These are phyloP conservation scores for Cadophora malorum DNA, from an alignment of 2,329 filamentous ascomycete genomes.

Conservation along the genomic window DNA sequence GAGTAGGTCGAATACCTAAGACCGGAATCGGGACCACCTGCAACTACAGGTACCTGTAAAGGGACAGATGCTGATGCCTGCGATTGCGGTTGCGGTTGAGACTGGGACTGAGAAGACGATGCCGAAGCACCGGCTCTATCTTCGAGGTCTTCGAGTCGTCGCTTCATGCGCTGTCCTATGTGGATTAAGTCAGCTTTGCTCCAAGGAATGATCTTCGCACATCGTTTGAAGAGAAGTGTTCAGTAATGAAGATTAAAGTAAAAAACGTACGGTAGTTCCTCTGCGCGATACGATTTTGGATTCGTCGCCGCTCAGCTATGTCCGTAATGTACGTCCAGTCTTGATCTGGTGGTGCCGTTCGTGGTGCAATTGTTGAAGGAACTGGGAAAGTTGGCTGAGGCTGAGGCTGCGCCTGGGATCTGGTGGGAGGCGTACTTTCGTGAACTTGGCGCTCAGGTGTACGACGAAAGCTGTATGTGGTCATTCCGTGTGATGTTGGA, in stretches of 20 bases:
- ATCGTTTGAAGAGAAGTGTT: background rate
- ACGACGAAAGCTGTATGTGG: background rate
- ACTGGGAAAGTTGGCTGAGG: background rate
- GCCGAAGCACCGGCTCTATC: constrained; percentile 8
- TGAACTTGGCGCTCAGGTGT: background rate
- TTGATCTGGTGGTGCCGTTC: background rate
- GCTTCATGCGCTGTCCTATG: constrained; percentile 15
- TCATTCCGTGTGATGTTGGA: background rate
- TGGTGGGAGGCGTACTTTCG: background rate
- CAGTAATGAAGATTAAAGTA: background rate
- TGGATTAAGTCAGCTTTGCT: background rate
- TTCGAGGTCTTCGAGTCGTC: constrained; percentile 20
- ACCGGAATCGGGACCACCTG: background rate
- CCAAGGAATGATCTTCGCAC: background rate
- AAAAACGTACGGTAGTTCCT: constrained; percentile 20
- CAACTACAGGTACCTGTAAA: background rate
- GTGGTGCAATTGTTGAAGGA: background rate
- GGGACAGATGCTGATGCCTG: background rate
- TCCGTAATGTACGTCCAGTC: constrained; percentile 20
- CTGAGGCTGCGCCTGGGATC: background rate
- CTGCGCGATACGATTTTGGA: constrained; percentile 42
- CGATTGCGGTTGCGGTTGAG: background rate
- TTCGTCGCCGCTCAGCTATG: constrained; percentile 44
- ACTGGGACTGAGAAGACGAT: background rate
- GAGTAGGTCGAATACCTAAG: background rate